Base-by-base conservation (phyloP, 1,139 yeast genomes). In the Saccharomyces hybrid region DNA sequence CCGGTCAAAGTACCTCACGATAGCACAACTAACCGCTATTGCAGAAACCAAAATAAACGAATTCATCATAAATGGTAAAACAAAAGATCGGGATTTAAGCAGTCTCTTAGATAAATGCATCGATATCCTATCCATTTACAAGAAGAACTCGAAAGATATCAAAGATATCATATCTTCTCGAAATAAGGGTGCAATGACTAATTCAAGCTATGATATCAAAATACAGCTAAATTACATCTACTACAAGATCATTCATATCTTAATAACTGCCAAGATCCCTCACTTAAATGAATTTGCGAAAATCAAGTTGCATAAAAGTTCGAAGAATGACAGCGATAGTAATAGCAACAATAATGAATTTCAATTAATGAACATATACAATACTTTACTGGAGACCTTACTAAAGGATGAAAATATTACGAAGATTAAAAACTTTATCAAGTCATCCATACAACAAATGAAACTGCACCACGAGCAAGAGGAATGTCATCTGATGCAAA, bases 211-310 rank as follows among this genome's bases (percentile, higher is more conserved):
- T 8, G 50, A 52, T 6, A 31, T 41, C 16, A 47, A 31, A 28
- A 23, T 16, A 23, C 27, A 49, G 30, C 54, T 38, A 38, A 38
- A 38, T 11, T 72, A 63, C 50, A 62, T 70, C 14, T 70, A 70
- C 53, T 72, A 69, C 58, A 64, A 64, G 48, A 68, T 69, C 28
- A 65, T 72, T n/a, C 66, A 63, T 27, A 61, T 54, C 31, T 58
- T 68, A 1, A 57, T 68, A 23, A 56, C 62, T n/a, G 59, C 61
- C 14, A 63, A 57, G 48, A 63, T 65, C 38, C 69, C 69, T 8
- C 55, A 54, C 42, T 55, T 69, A 5, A 50, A 59, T 2, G 64
- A 63, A 48, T 69, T 67, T 51, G 53, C 58, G 20, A 38, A 44
- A 25, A 62, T 63, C 14, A 38, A 38, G 5, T 5, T 4, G 5